Conservation (phyloP, 1,284 basidiomycete species). For the Ceratobasidium sp. region DNA sequence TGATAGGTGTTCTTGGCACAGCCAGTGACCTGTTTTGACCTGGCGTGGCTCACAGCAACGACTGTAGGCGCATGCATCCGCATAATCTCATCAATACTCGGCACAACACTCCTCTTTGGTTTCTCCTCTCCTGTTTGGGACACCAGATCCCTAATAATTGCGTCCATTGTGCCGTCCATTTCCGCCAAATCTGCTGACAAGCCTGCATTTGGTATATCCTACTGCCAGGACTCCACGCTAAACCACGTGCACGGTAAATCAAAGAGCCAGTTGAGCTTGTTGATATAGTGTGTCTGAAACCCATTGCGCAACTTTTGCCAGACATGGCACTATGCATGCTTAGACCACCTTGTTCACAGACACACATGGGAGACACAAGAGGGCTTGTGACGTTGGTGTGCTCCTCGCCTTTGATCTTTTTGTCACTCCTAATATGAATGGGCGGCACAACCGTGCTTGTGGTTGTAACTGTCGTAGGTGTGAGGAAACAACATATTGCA, state of each 20-base stretch:
- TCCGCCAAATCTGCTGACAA: conserved; percentile 17
- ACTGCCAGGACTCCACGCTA: conserved; percentile 38
- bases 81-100: conserved; percentile 86
- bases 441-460: not conserved
- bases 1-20: conserved; percentile 45
- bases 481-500: not conserved
- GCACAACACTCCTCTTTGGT: conserved; percentile 59
- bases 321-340: conserved; percentile 20
- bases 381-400: conserved; percentile 52
- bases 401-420: conserved; percentile 68
- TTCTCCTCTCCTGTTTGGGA: conserved; percentile 5
- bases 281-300: conserved; percentile 25
- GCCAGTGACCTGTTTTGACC: conserved; percentile 48
- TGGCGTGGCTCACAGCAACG: conserved; percentile 56
- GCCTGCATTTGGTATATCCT: conserved; percentile 30
- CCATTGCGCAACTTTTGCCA: not conserved
- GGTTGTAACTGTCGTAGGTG: not conserved
- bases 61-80: conserved; percentile 72
- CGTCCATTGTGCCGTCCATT: conserved; percentile 10
- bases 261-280: conserved; percentile 32
- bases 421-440: conserved; percentile 57
- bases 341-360: conserved; percentile 30
- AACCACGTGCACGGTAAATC: conserved; percentile 1
- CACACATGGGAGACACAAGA: conserved; percentile 33
- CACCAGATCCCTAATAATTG: conserved; percentile 11